Conservation (phyloP, 2,329 filamentous ascomycete genomes). For the Meredithiella fracta region DNA sequence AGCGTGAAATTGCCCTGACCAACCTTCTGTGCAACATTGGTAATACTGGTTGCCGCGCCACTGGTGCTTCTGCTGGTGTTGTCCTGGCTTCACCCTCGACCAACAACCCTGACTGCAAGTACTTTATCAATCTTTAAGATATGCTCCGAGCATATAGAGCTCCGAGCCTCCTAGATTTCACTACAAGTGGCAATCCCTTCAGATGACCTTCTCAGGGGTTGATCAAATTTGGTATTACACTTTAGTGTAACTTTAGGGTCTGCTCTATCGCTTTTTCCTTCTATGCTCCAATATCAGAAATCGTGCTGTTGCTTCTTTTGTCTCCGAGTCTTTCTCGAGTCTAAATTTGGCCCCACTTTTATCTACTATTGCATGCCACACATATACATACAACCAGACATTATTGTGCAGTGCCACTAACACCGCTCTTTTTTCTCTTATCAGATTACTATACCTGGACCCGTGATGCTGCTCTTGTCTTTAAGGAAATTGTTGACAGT, state of each 20-base stretch:
- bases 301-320: not conserved
- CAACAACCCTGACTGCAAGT: conserved; percentile 38
- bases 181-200: not conserved
- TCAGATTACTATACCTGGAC: conserved; percentile 68
- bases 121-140: not conserved
- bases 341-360: not conserved
- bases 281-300: not conserved
- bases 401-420: not conserved
- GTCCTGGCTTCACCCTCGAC: conserved; percentile 42
- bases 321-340: not conserved
- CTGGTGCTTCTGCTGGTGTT: conserved; percentile 31
- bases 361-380: not conserved
- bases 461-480: conserved; percentile 52
- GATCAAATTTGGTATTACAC: not conserved
- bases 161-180: not conserved
- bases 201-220: not conserved
- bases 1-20: conserved; percentile 34
- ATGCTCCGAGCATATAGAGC: not conserved
- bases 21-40: conserved; percentile 45
- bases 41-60: conserved; percentile 31
- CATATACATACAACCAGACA: not conserved
- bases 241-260: conserved; percentile 3
- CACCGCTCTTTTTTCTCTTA: not conserved
- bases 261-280: not conserved
- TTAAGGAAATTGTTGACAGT: conserved; percentile 54